A percentile compares a stretch with the other conserved stretches of the same genome.
Evolutionary conservation across 371 early-diverging fungal genomes (phyloP).

Genomic region (Mucor mucedo): DNA sequence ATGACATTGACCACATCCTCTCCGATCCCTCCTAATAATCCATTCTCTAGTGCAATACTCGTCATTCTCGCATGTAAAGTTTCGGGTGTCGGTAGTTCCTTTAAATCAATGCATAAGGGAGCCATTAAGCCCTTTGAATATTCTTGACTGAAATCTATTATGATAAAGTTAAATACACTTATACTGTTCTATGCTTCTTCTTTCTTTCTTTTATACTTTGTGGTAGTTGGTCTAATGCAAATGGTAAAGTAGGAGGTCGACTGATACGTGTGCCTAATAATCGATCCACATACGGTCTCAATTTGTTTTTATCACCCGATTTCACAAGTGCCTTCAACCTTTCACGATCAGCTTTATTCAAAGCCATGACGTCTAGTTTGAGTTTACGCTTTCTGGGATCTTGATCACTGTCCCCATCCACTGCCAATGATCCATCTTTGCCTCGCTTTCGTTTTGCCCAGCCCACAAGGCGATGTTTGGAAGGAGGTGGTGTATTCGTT

Average conservation of each 20-base stretch:
- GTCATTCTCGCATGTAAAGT: conserved; percentile 75
- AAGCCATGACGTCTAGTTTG: conserved; percentile 74
- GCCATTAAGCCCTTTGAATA: conserved; percentile 73
- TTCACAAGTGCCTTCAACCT: conserved; percentile 64
- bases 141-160: conserved; percentile 58
- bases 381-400: conserved; percentile 65
- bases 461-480: conserved; percentile 64
- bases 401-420: conserved; percentile 43
- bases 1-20: conserved; percentile 71
- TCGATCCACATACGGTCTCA: conserved; percentile 46
- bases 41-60: conserved; percentile 74
- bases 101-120: conserved; percentile 74
- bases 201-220: conserved; percentile 38
- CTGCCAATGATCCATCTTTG: conserved; percentile 53
- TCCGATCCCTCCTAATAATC: conserved; percentile 69
- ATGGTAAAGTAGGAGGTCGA: conserved; percentile 51
- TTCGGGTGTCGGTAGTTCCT: conserved; percentile 72
- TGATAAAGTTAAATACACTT: neutral
- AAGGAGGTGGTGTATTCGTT: conserved; percentile 72
- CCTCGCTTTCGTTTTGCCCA: conserved; percentile 69
- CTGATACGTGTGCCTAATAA: conserved; percentile 51
- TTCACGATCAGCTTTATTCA: conserved; percentile 75
- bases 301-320: conserved; percentile 39
- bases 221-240: conserved; percentile 55
- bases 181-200: neutral